A percentile compares a stretch with the other conserved stretches of the same genome.
These are phyloP conservation scores for Beta lomatogona DNA, from an alignment of 179 eudicot species.

Conservation along the genomic window DNA sequence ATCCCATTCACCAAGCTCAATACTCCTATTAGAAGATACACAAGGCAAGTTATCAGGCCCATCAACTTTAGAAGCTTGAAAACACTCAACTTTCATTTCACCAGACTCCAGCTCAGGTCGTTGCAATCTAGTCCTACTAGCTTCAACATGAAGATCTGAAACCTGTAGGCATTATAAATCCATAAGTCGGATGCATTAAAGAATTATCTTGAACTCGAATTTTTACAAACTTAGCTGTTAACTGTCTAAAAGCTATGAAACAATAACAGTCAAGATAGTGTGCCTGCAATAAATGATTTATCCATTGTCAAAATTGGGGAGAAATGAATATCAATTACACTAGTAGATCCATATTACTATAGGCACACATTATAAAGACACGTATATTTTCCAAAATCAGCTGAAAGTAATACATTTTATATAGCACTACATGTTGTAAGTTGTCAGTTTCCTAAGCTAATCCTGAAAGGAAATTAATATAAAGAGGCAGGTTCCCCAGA, in stretches of 20 bases:
- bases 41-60: slow-evolving; percentile 46
- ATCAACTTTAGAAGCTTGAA: slow-evolving; percentile 46
- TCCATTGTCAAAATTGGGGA: neutral
- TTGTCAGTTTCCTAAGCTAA: slow-evolving; percentile 9
- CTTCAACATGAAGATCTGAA: slow-evolving; percentile 45
- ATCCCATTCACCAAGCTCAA: slow-evolving; percentile 59
- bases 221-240: neutral
- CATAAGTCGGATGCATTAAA: slow-evolving; percentile 4
- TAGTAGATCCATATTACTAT: neutral
- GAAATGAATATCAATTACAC: neutral
- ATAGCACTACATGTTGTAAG: neutral
- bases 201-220: neutral
- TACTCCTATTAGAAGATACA: slow-evolving; percentile 38
- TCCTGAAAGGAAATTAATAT: neutral
- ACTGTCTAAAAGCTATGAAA: too few relatives aligned
- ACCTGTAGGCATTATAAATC: slow-evolving; percentile 38
- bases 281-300: neutral
- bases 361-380: neutral
- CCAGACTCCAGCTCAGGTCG: slow-evolving; percentile 40
- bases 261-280: neutral
- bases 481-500: neutral
- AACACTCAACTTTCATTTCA: slow-evolving; percentile 47
- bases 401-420: too few relatives aligned
- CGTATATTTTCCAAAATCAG: neutral
- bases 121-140: slow-evolving; percentile 29